Percentiles rank a stretch among this genome's conserved stretches.
phyloP scores from a whole-genome alignment of 176 grass and related monocot genomes.

The Aechmea fasciata region DNA sequence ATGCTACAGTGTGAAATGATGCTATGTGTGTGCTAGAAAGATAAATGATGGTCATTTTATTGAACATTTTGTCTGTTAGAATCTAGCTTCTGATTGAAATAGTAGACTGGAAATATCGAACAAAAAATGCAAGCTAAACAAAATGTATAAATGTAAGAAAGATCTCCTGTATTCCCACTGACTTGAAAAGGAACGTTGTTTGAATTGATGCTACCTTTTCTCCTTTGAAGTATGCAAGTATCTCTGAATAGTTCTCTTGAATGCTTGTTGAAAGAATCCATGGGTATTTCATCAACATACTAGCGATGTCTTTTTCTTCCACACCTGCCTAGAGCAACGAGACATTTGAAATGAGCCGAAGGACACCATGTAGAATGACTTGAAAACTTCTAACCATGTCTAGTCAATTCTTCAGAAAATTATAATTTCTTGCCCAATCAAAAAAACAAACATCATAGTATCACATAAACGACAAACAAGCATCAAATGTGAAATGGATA shows the following conservation, averaged over 20 bases:
- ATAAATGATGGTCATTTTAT: no score
- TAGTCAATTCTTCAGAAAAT: background rate
- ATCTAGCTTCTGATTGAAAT: no score
- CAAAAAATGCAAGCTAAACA: no score
- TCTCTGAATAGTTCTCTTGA: constrained; percentile 53
- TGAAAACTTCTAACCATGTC: background rate
- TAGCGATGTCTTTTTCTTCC: constrained; percentile 38
- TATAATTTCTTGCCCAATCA: background rate
- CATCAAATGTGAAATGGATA: no score
- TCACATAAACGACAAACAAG: no score
- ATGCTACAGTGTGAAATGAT: no score
- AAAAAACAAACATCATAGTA: background rate
- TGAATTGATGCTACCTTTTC: constrained; percentile 34
- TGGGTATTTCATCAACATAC: constrained; percentile 72
- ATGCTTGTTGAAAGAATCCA: constrained; percentile 86
- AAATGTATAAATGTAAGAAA: no score
- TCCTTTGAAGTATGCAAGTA: constrained; percentile 49
- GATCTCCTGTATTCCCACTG: no score
- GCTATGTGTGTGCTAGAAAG: no score
- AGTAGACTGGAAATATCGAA: no score
- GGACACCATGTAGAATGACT: background rate
- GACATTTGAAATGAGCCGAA: constrained; percentile 12
- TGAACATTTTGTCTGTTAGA: no score
- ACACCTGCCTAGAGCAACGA: constrained; percentile 61
- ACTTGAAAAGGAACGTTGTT: background rate